Percentiles rank a stretch among this genome's conserved stretches.
Evolutionary conservation across 1,284 basidiomycete genomes (phyloP).

Genomic region (Ceratobasidium sp.): DNA sequence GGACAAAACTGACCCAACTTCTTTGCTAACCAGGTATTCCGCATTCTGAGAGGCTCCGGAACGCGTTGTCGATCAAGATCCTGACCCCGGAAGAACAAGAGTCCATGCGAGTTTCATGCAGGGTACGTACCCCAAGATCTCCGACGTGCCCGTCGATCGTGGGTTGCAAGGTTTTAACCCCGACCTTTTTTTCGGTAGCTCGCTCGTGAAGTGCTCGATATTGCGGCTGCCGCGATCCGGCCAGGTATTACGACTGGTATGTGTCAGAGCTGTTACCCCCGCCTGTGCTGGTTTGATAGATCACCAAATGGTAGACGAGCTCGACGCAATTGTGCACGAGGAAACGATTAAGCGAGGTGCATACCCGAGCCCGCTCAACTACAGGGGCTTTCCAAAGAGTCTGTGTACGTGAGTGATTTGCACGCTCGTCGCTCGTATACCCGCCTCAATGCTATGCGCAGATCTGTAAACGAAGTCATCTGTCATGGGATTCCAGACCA

Average conservation of each 20-base stretch:
- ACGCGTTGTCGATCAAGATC: constrained; percentile 68
- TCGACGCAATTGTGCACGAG: constrained; percentile 95
- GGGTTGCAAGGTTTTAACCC: not conserved
- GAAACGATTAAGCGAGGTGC: constrained; percentile 89
- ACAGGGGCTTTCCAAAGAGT: constrained; percentile 92
- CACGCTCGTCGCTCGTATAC: constrained; percentile 21
- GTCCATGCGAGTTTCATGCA: constrained; percentile 78
- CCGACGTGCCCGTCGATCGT: constrained; percentile 12
- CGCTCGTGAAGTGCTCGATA: constrained; percentile 88
- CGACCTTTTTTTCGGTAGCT: constrained; percentile 60
- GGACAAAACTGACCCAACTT: constrained; percentile 38
- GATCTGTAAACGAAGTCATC: constrained; percentile 93
- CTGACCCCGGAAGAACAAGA: constrained; percentile 71
- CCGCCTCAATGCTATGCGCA: constrained; percentile 50
- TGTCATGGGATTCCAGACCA: constrained; percentile 97
- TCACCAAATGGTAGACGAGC: constrained; percentile 64
- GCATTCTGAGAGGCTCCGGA: constrained; percentile 61
- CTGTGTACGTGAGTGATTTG: constrained; percentile 84
- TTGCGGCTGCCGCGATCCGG: constrained; percentile 81
- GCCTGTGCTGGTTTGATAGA: not conserved
- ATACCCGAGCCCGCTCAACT: constrained; percentile 95
- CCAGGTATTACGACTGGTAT: constrained; percentile 85
- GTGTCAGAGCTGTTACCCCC: not conserved
- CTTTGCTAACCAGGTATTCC: constrained; percentile 63
- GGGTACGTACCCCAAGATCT: constrained; percentile 58